A percentile compares a stretch with the other conserved stretches of the same genome.
Evolutionary conservation across 208 protist species (phyloP).

Genomic region (Angomonas deanei): DNA sequence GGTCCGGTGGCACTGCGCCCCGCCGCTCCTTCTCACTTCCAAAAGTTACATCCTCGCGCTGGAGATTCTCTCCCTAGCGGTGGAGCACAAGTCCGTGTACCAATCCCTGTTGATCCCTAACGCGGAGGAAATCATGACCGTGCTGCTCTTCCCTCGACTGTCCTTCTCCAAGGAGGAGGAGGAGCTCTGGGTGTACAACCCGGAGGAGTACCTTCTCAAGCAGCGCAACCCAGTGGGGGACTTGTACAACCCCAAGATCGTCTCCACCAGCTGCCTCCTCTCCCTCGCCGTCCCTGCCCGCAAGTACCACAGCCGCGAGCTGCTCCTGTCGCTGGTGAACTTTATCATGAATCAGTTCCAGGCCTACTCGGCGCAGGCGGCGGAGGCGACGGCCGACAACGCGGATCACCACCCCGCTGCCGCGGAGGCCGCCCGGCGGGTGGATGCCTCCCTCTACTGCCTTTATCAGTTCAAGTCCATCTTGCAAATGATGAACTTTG

Average conservation of each 20-base stretch:
- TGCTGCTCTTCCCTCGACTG: constrained; percentile 85
- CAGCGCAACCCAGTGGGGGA: constrained; percentile 73
- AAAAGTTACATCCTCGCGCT: constrained; percentile 83
- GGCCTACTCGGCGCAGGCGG: constrained; percentile 23
- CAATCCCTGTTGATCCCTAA: constrained; percentile 39
- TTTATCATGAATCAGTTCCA: constrained; percentile 74
- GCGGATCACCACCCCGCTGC: constrained; percentile 17
- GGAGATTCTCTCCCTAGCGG: constrained; percentile 52
- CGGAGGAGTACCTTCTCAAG: constrained; percentile 88
- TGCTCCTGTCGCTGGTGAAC: constrained; percentile 56
- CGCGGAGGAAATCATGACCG: constrained; percentile 63
- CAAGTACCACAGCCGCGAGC: constrained; percentile 55
- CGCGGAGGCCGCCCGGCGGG: constrained; percentile 48
- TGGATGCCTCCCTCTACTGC: constrained; percentile 70
- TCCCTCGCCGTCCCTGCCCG: constrained; percentile 45
- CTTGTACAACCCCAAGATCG: constrained; percentile 76
- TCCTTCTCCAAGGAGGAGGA: constrained; percentile 75
- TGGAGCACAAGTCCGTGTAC: constrained; percentile 41
- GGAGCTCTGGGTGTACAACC: constrained; percentile 87
- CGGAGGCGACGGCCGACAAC: constrained; percentile 22
- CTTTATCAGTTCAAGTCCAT: constrained; percentile 70
- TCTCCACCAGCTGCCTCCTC: constrained; percentile 66
- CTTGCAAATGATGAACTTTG: constrained; percentile 40
- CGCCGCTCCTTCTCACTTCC: constrained; percentile 49
- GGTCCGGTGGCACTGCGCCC: constrained; percentile 67